Evolutionary conservation across 768 basidiomycete species (phyloP).

Genomic region (Amanita thiersii): DNA sequence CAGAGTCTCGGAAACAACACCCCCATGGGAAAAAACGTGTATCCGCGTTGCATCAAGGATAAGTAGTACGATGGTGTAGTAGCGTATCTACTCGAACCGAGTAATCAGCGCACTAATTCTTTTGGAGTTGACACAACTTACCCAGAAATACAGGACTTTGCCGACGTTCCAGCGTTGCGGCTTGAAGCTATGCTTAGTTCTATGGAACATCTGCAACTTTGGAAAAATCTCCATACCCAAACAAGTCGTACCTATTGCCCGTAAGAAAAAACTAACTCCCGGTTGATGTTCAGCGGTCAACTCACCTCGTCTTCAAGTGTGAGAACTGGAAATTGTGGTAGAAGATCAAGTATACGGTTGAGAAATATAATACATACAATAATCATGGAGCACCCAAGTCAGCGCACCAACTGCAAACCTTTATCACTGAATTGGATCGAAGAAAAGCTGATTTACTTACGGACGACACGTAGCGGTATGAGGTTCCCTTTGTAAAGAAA

Average conservation of each 20-base stretch:
- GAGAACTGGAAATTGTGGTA: constrained; percentile 10
- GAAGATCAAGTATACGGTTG: neutral
- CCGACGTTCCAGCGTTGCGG: constrained; percentile 23
- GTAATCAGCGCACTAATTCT: too few species aligned
- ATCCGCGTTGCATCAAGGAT: constrained; percentile 38
- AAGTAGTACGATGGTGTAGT: constrained; percentile 35
- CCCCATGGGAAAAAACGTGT: constrained; percentile 30
- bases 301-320: constrained; percentile 20
- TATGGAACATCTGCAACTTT: neutral
- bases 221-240: constrained; percentile 22
- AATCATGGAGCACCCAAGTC: constrained; percentile 30
- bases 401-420: constrained; percentile 11
- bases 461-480: too few species aligned
- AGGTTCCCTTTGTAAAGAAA: too few species aligned
- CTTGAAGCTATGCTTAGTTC: constrained; percentile 14
- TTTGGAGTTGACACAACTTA: constrained; percentile 10
- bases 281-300: neutral
- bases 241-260: constrained; percentile 24
- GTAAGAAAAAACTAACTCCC: neutral
- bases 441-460: too few species aligned
- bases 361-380: constrained; percentile 13
- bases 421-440: too few species aligned
- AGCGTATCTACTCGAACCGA: constrained; percentile 28
- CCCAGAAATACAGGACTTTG: constrained; percentile 36
- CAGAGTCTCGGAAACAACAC: constrained; percentile 26